Percentiles rank a stretch among this genome's conserved stretches.
Evolutionary conservation across 2,329 filamentous ascomycete species (phyloP).

Genomic region (Cladosporium halotolerans): DNA sequence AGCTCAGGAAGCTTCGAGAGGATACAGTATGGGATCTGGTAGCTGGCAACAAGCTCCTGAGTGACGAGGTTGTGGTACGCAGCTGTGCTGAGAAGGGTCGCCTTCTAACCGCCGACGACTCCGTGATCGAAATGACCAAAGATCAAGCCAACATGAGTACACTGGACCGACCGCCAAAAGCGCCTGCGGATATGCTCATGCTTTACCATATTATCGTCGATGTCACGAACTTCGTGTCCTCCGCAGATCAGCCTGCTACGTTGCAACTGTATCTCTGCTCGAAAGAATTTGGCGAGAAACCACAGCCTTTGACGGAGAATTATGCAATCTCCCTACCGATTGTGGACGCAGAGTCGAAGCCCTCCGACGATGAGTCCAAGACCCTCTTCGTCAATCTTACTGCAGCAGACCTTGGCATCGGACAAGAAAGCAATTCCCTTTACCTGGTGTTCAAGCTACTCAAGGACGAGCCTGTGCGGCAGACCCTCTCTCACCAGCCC

Average conservation of each 20-base stretch:
- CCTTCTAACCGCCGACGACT: conserved; percentile 86
- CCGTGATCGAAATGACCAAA: conserved; percentile 81
- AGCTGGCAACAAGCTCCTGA: conserved; percentile 86
- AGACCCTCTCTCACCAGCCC: conserved; percentile 1
- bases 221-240: conserved; percentile 71
- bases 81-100: conserved; percentile 78
- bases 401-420: conserved; percentile 64
- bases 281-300: conserved; percentile 57
- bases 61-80: conserved; percentile 88
- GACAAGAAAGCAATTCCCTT: conserved; percentile 59
- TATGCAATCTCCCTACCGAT: conserved; percentile 73
- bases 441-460: conserved; percentile 80
- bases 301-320: conserved; percentile 70
- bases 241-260: conserved; percentile 67
- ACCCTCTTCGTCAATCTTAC: conserved; percentile 85
- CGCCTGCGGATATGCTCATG: conserved; percentile 61
- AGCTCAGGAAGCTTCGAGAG: conserved; percentile 74
- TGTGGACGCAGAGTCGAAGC: conserved; percentile 62
- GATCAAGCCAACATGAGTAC: conserved; percentile 95
- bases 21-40: conserved; percentile 95
- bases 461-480: conserved; percentile 45
- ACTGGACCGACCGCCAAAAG: conserved; percentile 71
- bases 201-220: conserved; percentile 80
- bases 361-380: conserved; percentile 63
- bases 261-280: conserved; percentile 72